Evolutionary conservation across 768 basidiomycete species (phyloP).

Genomic region (Suillus tomentosus): DNA sequence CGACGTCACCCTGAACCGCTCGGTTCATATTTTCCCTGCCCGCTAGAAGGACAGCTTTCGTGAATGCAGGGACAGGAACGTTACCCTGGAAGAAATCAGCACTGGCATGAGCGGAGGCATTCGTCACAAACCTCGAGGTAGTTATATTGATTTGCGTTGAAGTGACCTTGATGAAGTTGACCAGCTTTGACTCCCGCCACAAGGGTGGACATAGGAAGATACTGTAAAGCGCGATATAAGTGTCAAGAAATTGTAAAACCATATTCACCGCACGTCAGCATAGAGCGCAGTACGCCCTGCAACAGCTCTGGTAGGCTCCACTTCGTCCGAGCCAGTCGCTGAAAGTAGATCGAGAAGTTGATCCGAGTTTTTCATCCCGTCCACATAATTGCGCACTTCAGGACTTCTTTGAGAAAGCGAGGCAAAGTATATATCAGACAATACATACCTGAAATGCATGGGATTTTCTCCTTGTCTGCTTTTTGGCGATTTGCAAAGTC

Average conservation of each 20-base stretch:
- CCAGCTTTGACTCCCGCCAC: conserved; percentile 85
- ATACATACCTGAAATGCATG: conserved; percentile 59
- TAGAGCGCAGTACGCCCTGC: conserved; percentile 65
- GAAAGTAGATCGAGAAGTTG: conserved; percentile 84
- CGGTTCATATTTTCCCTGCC: conserved; percentile 96
- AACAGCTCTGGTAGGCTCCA: conserved; percentile 62
- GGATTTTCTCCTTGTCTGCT: conserved; percentile 66
- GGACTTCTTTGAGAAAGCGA: conserved; percentile 2
- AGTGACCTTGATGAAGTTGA: conserved; percentile 87
- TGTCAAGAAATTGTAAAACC: background rate
- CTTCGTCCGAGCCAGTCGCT: conserved; percentile 58
- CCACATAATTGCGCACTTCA: conserved; percentile 79
- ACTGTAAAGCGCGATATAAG: conserved; percentile 46
- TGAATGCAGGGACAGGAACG: conserved; percentile 71
- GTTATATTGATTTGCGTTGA: conserved; percentile 94
- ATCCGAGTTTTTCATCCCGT: conserved; percentile 63
- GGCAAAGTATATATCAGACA: background rate
- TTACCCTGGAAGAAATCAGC: conserved; percentile 56
- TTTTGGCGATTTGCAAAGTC: conserved; percentile 83
- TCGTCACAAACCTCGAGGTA: conserved; percentile 74
- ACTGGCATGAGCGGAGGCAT: background rate
- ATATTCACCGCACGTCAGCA: conserved; percentile 56
- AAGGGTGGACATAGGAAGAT: conserved; percentile 71
- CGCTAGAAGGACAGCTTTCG: conserved; percentile 79
- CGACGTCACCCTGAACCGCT: conserved; percentile 90